Conservation (phyloP, 345 rosid genomes). For the Lenwebbia sp. region DNA sequence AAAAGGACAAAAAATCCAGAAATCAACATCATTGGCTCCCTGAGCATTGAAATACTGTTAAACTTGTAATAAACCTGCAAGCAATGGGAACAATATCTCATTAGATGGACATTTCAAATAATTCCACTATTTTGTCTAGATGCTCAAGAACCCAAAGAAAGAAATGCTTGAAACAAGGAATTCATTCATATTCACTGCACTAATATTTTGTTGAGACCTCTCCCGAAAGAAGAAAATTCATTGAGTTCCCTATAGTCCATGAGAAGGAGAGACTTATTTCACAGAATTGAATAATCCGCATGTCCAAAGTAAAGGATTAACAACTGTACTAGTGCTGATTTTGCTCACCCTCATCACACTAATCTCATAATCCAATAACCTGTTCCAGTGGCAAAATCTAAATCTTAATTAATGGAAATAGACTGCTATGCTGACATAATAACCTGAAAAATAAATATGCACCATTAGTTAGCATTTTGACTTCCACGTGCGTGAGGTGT, state of each 20-base stretch:
- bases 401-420: neutral
- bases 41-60: slow-evolving; percentile 65
- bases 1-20: slow-evolving; percentile 69
- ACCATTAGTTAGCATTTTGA: neutral
- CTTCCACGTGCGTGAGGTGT: neutral
- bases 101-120: neutral
- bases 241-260: neutral
- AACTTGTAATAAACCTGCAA: slow-evolving; percentile 84
- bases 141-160: neutral
- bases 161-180: neutral
- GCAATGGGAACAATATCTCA: neutral
- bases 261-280: neutral
- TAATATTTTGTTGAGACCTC: neutral
- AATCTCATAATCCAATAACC: neutral
- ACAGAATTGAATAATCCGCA: neutral
- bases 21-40: slow-evolving; percentile 86
- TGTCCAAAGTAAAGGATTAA: neutral
- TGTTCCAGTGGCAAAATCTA: neutral
- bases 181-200: neutral
- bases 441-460: neutral
- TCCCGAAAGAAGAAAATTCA: neutral
- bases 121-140: neutral
- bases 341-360: neutral
- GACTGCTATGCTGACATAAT: neutral
- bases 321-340: neutral